Percentiles rank a stretch among this genome's conserved stretches.
Conservation (phyloP, 2,329 filamentous ascomycete genomes). For the Beauveria brongniartii region DNA sequence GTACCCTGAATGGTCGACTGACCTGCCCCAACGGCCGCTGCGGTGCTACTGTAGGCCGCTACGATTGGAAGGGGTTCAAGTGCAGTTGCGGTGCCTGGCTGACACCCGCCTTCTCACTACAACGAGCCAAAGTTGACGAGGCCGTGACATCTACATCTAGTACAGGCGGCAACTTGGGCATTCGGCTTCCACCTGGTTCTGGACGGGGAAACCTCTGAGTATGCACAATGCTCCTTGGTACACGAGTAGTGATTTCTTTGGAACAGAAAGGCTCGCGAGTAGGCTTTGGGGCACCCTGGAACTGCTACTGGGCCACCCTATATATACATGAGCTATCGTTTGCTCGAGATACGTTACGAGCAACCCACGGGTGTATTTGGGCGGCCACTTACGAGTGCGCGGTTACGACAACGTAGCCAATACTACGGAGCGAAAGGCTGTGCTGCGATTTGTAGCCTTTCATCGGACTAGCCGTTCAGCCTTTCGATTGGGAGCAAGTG, state of each 20-base stretch:
- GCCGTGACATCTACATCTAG: conserved; percentile 18
- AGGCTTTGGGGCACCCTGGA: neutral
- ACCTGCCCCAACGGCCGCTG: conserved; percentile 75
- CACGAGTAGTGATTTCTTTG: neutral
- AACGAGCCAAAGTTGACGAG: conserved; percentile 76
- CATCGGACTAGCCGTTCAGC: too few species aligned
- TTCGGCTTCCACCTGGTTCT: conserved; percentile 46
- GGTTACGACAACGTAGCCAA: too few species aligned
- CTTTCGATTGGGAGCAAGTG: too few species aligned
- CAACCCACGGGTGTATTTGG: too few species aligned
- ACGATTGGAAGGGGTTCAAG: conserved; percentile 91
- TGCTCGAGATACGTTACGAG: too few species aligned
- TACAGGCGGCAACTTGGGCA: conserved; percentile 31
- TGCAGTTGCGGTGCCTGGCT: conserved; percentile 91
- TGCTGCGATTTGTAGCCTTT: too few species aligned
- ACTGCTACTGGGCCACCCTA: neutral
- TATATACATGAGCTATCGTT: too few species aligned
- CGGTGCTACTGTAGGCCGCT: conserved; percentile 77
- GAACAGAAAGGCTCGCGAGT: too few species aligned
- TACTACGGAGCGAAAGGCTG: too few species aligned
- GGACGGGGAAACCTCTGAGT: conserved; percentile 27
- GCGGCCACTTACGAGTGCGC: too few species aligned
- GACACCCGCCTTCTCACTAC: conserved; percentile 80
- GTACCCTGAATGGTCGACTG: conserved; percentile 74
- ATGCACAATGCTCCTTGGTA: neutral